A percentile compares a stretch with the other conserved stretches of the same genome.
Conservation (phyloP, 768 basidiomycete species). For the Coprinellus micaceus region DNA sequence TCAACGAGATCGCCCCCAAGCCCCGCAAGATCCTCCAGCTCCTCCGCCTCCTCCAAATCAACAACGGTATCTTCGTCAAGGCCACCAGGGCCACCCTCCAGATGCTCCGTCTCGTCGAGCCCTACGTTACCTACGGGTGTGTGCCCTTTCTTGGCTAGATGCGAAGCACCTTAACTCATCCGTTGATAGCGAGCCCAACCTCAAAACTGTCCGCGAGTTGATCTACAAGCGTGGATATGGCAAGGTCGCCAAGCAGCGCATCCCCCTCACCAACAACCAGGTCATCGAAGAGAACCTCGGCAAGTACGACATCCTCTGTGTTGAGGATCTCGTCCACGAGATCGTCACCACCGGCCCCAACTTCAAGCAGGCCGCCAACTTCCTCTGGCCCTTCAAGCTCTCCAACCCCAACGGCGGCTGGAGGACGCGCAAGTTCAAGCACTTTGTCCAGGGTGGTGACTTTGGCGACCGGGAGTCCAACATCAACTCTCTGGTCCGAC, state of each 20-base stretch:
- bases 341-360: slow-evolving; percentile 93
- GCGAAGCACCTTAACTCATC: not conserved
- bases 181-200: slow-evolving; percentile 77
- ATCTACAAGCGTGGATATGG: slow-evolving; percentile 99
- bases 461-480: slow-evolving; percentile 94
- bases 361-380: slow-evolving; percentile 98
- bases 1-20: slow-evolving; percentile 99
- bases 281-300: slow-evolving; percentile 90
- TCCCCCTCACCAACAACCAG: slow-evolving; percentile 90
- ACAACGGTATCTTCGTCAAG: slow-evolving; percentile 98
- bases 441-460: slow-evolving; percentile 94
- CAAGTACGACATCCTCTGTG: slow-evolving; percentile 92
- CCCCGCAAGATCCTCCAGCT: slow-evolving; percentile 99
- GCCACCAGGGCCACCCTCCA: slow-evolving; percentile 94
- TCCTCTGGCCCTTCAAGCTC: slow-evolving; percentile 99
- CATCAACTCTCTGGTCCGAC: slow-evolving; percentile 96
- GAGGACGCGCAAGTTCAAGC: slow-evolving; percentile 97
- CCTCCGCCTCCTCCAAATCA: slow-evolving; percentile 97
- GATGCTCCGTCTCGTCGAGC: slow-evolving; percentile 97
- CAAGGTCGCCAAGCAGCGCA: slow-evolving; percentile 96
- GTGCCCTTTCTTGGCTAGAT: not conserved
- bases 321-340: slow-evolving; percentile 97
- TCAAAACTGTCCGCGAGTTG: slow-evolving; percentile 94
- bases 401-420: slow-evolving; percentile 99
- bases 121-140: slow-evolving; percentile 95